Evolutionary conservation across 2,329 filamentous ascomycete species (phyloP), one percentile per base, ranked within the genome.

Genomic region (Verticillium isaacii): DNA sequence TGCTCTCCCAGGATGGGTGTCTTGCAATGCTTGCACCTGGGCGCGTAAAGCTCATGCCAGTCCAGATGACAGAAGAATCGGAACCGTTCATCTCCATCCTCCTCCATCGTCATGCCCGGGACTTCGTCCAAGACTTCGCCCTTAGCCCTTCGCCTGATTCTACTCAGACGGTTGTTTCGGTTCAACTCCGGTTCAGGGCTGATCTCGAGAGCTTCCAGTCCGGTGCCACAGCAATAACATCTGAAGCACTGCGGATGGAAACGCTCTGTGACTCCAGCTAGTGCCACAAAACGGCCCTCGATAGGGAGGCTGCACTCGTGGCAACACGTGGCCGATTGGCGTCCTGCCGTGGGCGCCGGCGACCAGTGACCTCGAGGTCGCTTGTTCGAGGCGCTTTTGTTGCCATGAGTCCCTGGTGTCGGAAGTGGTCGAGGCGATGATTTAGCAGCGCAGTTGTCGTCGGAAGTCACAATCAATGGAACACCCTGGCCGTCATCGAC

Each of bases 61-160:
- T 99, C 95, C n/a, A 99, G 85, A 73, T 98, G 94, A 77, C 95
- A 99, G 79, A 91, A 99, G 83, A 98, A 98, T 12, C 94, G 88
- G 56, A 92, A 78, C 12, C 86, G 82, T 41, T 85, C 83, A 72
- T 94, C 90, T 52, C 89, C 88, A 68, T 94, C 90, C 65, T 91
- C 89, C 2, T 82, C 82, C 75, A 84, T 83, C 12, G 87, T 89
- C 72, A 85, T 79, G 34, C 84, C 85, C 2, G 87, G 86, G 58
- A 83, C 78, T 63, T 91, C 88, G 6, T 86, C 78, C 12, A 91
- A 74, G 1, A 84, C 71, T 66, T 89, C 83, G 29, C 85, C 86
- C 0, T 76, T 76, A 0, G 77, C 80, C 17, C 90, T 86, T 29
- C 84, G 83, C 34, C 77, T 80, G 68, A 93, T 92, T n/a, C 91